These are phyloP conservation scores for Theileria orientalis DNA, from an alignment of 169 alveolate species.

Conservation along the genomic window DNA sequence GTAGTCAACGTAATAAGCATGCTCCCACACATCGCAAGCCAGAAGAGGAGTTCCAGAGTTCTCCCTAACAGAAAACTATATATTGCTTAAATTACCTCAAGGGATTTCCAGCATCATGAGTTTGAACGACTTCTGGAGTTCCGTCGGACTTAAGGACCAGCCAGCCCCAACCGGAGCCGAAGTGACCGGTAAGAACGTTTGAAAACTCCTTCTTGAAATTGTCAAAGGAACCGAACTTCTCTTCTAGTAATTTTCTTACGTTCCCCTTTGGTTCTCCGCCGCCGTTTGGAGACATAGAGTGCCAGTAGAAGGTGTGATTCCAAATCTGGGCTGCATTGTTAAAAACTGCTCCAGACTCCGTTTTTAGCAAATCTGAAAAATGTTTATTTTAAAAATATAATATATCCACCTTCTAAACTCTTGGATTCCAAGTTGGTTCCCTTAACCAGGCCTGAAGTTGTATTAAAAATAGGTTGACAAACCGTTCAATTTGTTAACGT, in stretches of 20 bases:
- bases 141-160: slow-evolving; percentile 88
- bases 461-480: slow-evolving; percentile 19
- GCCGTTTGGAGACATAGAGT: slow-evolving; percentile 88
- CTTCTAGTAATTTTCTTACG: slow-evolving; percentile 78
- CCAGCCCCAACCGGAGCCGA: slow-evolving; percentile 99
- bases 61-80: slow-evolving; percentile 35
- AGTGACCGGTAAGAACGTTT: slow-evolving; percentile 83
- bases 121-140: slow-evolving; percentile 86
- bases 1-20: slow-evolving; percentile 94
- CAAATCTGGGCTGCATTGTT: slow-evolving; percentile 89
- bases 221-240: slow-evolving; percentile 84
- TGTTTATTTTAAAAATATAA: not conserved
- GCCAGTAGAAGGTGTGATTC: slow-evolving; percentile 94
- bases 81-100: slow-evolving; percentile 33
- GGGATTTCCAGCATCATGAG: slow-evolving; percentile 90
- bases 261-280: slow-evolving; percentile 87
- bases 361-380: slow-evolving; percentile 70
- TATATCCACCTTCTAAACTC: slow-evolving; percentile 72
- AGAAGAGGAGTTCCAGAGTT: slow-evolving; percentile 85
- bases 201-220: slow-evolving; percentile 82
- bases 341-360: slow-evolving; percentile 80
- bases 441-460: slow-evolving; percentile 63
- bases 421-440: slow-evolving; percentile 66
- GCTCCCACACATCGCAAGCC: slow-evolving; percentile 96
- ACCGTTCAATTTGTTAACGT: slow-evolving; percentile 85